Conservation (phyloP, 2,329 filamentous ascomycete genomes). For the Chrysoporthe austroafricana region DNA sequence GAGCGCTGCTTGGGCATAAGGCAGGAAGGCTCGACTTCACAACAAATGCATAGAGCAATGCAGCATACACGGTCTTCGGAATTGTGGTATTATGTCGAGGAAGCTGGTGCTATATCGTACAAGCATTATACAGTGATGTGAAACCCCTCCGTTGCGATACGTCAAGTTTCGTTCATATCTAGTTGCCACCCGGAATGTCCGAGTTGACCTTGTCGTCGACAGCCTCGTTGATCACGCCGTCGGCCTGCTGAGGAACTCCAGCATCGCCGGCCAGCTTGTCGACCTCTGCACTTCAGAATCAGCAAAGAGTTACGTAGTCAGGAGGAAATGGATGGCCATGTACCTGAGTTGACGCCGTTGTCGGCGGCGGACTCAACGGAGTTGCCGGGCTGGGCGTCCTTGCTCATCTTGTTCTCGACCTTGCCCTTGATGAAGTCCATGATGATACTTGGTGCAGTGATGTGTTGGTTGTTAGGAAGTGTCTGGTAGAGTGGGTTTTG, state of each 20-base stretch:
- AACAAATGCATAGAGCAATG: background rate
- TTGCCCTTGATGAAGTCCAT: conserved; percentile 26
- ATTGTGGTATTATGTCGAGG: background rate
- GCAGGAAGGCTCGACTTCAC: background rate
- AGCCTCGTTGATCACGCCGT: conserved; percentile 26
- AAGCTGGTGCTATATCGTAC: conserved; percentile 3
- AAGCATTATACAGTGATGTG: background rate
- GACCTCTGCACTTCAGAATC: conserved; percentile 21
- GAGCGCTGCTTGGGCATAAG: conserved; percentile 40
- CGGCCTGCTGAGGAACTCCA: conserved; percentile 27
- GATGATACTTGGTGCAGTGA: background rate
- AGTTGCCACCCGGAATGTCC: conserved; percentile 32
- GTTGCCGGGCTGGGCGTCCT: conserved; percentile 32
- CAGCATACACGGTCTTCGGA: background rate
- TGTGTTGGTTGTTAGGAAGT: background rate
- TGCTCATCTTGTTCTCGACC: conserved; percentile 26
- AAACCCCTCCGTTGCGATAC: background rate
- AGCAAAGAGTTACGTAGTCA: background rate
- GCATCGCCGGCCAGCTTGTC: conserved; percentile 26
- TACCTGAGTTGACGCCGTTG: conserved; percentile 30
- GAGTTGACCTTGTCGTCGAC: conserved; percentile 31
- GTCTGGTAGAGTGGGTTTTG: background rate
- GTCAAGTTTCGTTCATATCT: background rate
- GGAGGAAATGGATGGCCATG: background rate
- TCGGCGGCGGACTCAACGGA: conserved; percentile 29